phyloP scores from a whole-genome alignment of 176 grass and related monocot genomes.

The Oryza rufipogon region DNA sequence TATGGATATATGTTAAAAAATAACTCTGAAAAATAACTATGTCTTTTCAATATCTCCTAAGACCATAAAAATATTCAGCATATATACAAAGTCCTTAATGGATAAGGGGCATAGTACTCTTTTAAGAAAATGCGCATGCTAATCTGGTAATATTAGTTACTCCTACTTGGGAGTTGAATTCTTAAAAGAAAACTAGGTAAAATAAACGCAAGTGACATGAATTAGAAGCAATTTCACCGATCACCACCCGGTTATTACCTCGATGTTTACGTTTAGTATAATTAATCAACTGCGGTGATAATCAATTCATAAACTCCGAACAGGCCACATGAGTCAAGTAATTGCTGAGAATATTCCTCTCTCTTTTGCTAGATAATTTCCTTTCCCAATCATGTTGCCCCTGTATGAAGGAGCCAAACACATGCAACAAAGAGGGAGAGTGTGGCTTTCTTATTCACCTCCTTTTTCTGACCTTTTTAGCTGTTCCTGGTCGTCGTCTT shows the following conservation, averaged over 20 bases:
- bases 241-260: neutral
- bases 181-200: neutral
- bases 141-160: neutral
- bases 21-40: neutral
- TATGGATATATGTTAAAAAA: neutral
- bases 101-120: neutral
- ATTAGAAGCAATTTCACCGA: neutral
- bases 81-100: neutral
- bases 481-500: neutral
- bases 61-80: neutral
- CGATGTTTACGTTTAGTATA: neutral
- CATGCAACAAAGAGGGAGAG: slow-evolving; percentile 10
- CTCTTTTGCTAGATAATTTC: slow-evolving; percentile 24
- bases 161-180: neutral
- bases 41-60: neutral
- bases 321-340: slow-evolving; percentile 37
- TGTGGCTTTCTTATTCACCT: slow-evolving; percentile 20
- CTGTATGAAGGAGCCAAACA: slow-evolving; percentile 33
- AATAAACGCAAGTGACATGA: neutral
- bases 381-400: slow-evolving; percentile 19
- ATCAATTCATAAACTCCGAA: slow-evolving; percentile 24
- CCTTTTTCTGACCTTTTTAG: slow-evolving; percentile 14
- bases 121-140: neutral
- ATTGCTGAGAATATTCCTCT: slow-evolving; percentile 35
- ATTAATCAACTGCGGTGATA: neutral